Evolutionary conservation across 163 green algal species (phyloP), one percentile per base, ranked within the genome.

Genomic region (Scenedesmus sp.): DNA sequence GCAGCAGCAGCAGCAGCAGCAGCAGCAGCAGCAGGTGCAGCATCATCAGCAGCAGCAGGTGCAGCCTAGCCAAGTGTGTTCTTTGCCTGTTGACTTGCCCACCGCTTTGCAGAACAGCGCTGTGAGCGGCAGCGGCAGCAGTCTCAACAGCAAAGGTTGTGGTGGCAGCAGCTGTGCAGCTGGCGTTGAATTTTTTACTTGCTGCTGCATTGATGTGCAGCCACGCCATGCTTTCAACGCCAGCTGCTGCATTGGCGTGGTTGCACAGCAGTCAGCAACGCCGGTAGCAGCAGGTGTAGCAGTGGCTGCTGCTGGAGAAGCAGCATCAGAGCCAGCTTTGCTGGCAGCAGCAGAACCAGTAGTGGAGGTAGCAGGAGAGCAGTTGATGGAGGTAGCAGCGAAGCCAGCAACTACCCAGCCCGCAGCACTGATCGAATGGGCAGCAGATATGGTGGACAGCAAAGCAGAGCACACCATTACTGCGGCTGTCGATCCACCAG

Each of bases 1-100:
- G 18, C 33, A 76, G 24, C 43, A 87, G 46, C 81, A 87, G 81
- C 33, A 87, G 49, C 16, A 87, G 46, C 51, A 43, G 51, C 33
- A 87, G 51, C n/a, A 79, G 82, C 6, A 73, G 81, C 49, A 73
- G 81, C 16, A 68, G 46, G 30, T 43, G 42, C 37, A 16, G 79
- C 37, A 26, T 16, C 46, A 86, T 43, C 9, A 72, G 44, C 26
- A 44, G 43, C 51, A 86, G 10, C 49, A 59, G 43, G 10, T 37
- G 37, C 40, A 46, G 43, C 44, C 12, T 30, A 70, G 16, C 80
- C 42, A 42, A 43, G 43, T 24, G 13, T 72, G 80, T 22, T 72
- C 30, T 15, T 3, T 30, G 35, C 0, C n/a, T 24, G 33, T 10
- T 13, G 15, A 26, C 42, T 13, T 86, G 30, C 12, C 35, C 72